These are phyloP conservation scores for Phaeolepiota aurea DNA, from an alignment of 768 basidiomycete species.

Conservation along the genomic window DNA sequence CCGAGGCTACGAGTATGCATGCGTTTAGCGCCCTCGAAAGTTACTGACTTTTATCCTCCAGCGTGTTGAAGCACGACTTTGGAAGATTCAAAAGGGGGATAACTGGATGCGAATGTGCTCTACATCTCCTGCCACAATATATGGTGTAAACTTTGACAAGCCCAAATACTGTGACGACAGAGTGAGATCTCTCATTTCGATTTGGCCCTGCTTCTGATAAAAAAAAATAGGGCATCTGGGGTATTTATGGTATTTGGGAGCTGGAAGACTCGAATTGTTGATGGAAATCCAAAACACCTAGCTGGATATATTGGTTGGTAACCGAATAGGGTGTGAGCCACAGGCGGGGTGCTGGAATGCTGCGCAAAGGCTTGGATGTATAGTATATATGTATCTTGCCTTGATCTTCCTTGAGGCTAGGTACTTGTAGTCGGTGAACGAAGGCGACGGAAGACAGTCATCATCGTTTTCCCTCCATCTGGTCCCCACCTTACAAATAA, in stretches of 20 bases:
- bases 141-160: slow-evolving; percentile 11
- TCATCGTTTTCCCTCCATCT: slow-evolving; percentile 63
- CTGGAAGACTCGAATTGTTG: slow-evolving; percentile 19
- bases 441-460: slow-evolving; percentile 57
- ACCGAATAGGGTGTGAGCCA: neutral
- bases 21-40: neutral
- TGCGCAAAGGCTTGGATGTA: too few species aligned
- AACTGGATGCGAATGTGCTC: slow-evolving; percentile 18
- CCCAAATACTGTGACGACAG: slow-evolving; percentile 19
- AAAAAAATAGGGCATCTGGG: slow-evolving; percentile 19
- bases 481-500: slow-evolving; percentile 48
- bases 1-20: slow-evolving; percentile 15
- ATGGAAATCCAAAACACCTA: too few species aligned
- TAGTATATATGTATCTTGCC: too few species aligned
- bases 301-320: too few species aligned
- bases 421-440: slow-evolving; percentile 49
- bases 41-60: slow-evolving; percentile 5
- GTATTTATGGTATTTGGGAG: slow-evolving; percentile 23
- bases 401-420: too few species aligned
- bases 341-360: too few species aligned
- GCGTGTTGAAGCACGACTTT: slow-evolving; percentile 21
- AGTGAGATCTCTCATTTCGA: slow-evolving; percentile 10
- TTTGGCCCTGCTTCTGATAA: neutral
- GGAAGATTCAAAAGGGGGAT: slow-evolving; percentile 16
- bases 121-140: slow-evolving; percentile 18